Conservation (phyloP, 345 rosid genomes). For the Eucalyptus virginea region DNA sequence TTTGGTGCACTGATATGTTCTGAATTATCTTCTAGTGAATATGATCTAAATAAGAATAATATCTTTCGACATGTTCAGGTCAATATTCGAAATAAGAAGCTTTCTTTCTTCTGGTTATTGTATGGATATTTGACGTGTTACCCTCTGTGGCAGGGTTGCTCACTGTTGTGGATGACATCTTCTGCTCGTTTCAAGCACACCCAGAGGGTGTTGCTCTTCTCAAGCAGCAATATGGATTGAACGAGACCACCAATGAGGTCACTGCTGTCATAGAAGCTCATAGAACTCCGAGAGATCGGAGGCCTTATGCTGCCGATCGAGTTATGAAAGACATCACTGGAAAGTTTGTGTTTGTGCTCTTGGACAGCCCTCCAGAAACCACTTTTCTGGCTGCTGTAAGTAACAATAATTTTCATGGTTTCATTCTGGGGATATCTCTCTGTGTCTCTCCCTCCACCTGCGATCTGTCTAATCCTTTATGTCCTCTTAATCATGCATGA, state of each 20-base stretch:
- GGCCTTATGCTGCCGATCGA: slow-evolving; percentile 91
- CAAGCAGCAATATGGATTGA: slow-evolving; percentile 90
- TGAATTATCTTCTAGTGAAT: too few relatives aligned
- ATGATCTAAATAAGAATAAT: too few relatives aligned
- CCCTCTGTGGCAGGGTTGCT: slow-evolving; percentile 26
- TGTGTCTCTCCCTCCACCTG: too few relatives aligned
- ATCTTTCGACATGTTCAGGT: too few relatives aligned
- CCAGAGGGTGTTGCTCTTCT: slow-evolving; percentile 63
- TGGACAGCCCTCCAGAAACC: slow-evolving; percentile 14
- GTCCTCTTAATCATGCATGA: background rate
- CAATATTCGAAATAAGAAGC: too few relatives aligned
- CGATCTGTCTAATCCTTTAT: too few relatives aligned
- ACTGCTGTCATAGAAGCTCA: slow-evolving; percentile 80
- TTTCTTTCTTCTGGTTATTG: too few relatives aligned
- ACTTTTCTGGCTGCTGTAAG: slow-evolving; percentile 38
- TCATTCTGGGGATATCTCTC: too few relatives aligned
- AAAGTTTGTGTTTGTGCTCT: slow-evolving; percentile 63
- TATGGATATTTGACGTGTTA: background rate
- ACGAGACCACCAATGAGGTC: slow-evolving; percentile 79
- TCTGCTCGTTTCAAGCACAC: slow-evolving; percentile 92
- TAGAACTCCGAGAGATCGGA: slow-evolving; percentile 82
- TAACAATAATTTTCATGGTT: background rate
- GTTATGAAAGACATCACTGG: slow-evolving; percentile 82
- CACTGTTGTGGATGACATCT: slow-evolving; percentile 59
- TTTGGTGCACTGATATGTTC: too few relatives aligned